These are phyloP conservation scores for Herpomyces periplanetae DNA, from an alignment of 2,329 filamentous ascomycete genomes.

Conservation along the genomic window DNA sequence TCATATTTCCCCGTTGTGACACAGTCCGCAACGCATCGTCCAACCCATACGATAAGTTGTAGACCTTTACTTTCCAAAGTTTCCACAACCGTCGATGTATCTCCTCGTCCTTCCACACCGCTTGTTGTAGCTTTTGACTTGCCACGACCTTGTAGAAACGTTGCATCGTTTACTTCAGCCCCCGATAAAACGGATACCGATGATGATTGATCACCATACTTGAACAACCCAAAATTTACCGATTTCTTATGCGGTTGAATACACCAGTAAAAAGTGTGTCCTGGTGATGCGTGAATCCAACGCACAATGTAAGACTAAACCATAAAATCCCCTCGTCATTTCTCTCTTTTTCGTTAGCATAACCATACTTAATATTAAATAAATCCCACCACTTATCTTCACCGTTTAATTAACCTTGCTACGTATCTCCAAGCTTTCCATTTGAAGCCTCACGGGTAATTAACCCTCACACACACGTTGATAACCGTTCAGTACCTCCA, in stretches of 20 bases:
- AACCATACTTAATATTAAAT: too few species aligned
- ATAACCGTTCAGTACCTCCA: too few species aligned
- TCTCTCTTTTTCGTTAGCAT: too few species aligned
- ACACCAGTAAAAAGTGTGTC: conserved; percentile 84
- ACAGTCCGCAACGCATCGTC: conserved; percentile 85
- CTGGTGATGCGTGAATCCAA: conserved; percentile 68
- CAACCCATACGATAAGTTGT: conserved; percentile 31
- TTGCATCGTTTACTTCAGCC: conserved; percentile 8
- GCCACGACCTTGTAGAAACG: conserved; percentile 8
- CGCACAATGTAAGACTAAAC: conserved; percentile 74
- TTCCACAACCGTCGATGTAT: conserved; percentile 25
- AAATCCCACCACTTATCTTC: too few species aligned
- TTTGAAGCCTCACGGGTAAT: too few species aligned
- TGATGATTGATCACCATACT: conserved; percentile 48
- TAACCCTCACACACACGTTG: too few species aligned
- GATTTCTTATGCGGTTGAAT: conserved; percentile 94
- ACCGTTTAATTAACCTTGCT: too few species aligned
- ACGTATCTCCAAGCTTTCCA: too few species aligned
- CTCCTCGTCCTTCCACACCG: too few species aligned
- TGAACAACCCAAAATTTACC: conserved; percentile 90
- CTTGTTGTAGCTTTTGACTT: conserved; percentile 16
- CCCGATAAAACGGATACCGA: conserved; percentile 10
- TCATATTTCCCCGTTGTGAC: conserved; percentile 66
- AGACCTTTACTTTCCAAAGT: conserved; percentile 20
- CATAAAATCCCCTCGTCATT: too few species aligned